A percentile compares a stretch with the other conserved stretches of the same genome.
Conservation (phyloP, 1,139 yeast genomes). For the Magnusiomyces sp. region DNA sequence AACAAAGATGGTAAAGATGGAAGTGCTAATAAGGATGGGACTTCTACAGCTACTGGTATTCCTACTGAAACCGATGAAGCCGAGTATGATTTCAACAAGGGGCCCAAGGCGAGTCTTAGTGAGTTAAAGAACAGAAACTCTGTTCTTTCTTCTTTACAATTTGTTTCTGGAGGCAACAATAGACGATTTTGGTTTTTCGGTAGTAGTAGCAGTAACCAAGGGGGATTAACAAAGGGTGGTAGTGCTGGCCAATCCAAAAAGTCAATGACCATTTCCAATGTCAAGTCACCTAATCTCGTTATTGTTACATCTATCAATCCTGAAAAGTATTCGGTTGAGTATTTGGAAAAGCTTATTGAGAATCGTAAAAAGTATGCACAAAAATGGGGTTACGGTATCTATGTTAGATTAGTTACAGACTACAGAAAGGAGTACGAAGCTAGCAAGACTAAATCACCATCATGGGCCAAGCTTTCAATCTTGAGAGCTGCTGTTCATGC, state of each 20-base stretch:
- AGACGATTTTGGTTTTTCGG: neutral
- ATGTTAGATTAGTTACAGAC: constrained; percentile 74
- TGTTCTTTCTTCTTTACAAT: neutral
- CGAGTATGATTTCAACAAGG: neutral
- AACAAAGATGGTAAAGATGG: constrained; percentile 4
- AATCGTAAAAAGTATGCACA: constrained; percentile 81
- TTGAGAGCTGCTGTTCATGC: constrained; percentile 85
- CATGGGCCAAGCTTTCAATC: constrained; percentile 54
- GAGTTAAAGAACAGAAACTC: constrained; percentile 3
- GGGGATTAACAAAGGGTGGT: neutral
- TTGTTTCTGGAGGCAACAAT: neutral
- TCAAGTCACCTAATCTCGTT: constrained; percentile 28
- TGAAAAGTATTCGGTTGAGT: constrained; percentile 53
- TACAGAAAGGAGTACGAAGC: constrained; percentile 26
- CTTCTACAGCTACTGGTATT: neutral
- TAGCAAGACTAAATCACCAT: constrained; percentile 18
- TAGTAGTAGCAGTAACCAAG: neutral
- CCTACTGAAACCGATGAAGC: neutral
- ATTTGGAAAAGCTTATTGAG: constrained; percentile 59
- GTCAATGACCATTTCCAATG: neutral
- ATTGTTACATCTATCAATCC: constrained; percentile 75
- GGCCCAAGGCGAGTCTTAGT: neutral
- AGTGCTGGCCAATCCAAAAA: neutral
- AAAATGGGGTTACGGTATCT: constrained; percentile 63
- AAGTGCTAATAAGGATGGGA: constrained; percentile 3